Base-by-base conservation (phyloP, 441 rosid species). In the Adansonia madagascariensis region DNA sequence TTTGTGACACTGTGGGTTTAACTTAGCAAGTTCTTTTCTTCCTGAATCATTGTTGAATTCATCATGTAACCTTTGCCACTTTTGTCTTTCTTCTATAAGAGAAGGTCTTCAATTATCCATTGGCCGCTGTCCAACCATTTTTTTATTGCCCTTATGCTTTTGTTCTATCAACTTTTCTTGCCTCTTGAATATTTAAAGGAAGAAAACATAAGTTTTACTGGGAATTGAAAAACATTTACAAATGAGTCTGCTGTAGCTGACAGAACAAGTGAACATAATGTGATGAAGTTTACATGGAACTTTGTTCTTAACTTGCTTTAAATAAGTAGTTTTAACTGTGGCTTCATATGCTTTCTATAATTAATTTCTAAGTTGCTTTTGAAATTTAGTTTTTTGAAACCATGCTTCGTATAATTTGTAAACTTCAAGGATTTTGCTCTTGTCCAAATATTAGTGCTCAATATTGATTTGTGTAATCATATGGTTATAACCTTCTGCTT, bases 171-270 rank as follows among this genome's bases (percentile, higher is more conserved):
- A 50, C 56, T 27, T 50, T 71, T n/a, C 24, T 71, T 15, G 60
- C 60, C 61, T 35, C 61, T 71, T 71, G 75, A 35, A 71, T 55
- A 35, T 53, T 71, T 14, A 53, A 71, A 3, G 75, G 63, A 53
- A 71, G 49, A 71, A 35, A 53, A 31, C n/a, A 53, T 71, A 53
- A 71, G 7, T 50, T 50, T 3, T 22, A 68, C 57, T 17, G 53
- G 35, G 41, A 66, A 20, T 67, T 44, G 12, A 0, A 5, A 20
- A 44, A 11, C 12, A 27, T 31, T 35, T 8, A 35, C 5, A 18
- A 39, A 41, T 2, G 39, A 73, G 55, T 56, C 76, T 18, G 43
- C 39, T 59, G 4, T 10, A 43, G 35, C 44, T 17, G n/a, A 22
- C 14, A 43, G 55, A 56, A 59, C 55, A 43, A 17, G 39, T 56